Conservation (phyloP, 2,329 filamentous ascomycete genomes). For the Ophiostoma ulmi region DNA sequence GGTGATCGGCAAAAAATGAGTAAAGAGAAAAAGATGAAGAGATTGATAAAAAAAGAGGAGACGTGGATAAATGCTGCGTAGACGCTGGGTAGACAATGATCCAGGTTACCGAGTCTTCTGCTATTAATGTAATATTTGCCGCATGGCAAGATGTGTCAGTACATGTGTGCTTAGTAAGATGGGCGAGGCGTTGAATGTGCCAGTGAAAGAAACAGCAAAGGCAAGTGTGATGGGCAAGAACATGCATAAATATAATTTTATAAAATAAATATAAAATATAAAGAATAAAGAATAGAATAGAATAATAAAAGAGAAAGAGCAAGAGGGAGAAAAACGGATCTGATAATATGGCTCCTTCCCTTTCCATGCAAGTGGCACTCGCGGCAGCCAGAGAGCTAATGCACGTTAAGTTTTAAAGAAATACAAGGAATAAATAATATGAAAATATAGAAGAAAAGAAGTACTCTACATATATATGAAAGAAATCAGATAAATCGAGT, state of each 20-base stretch:
- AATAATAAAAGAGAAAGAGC: not conserved
- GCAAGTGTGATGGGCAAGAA: no score
- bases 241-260: no score
- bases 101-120: not conserved
- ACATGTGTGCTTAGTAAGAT: no score
- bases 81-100: not conserved
- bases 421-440: not conserved
- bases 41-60: slow-evolving; percentile 17
- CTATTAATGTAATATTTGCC: not conserved
- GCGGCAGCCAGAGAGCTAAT: slow-evolving; percentile 7
- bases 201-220: no score
- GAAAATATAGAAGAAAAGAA: not conserved
- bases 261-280: not conserved
- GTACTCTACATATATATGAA: not conserved
- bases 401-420: not conserved
- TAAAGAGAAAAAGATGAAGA: not conserved
- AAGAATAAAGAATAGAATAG: not conserved
- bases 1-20: slow-evolving; percentile 11
- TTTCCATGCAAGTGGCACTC: slow-evolving; percentile 2
- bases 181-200: no score
- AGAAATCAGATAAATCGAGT: not conserved
- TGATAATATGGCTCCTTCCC: slow-evolving; percentile 9
- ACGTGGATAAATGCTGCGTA: not conserved
- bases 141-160: no score
- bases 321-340: not conserved